A percentile compares a stretch with the other conserved stretches of the same genome.
Conservation (phyloP, 169 alveolate genomes). For the Eimeria necatrix region DNA sequence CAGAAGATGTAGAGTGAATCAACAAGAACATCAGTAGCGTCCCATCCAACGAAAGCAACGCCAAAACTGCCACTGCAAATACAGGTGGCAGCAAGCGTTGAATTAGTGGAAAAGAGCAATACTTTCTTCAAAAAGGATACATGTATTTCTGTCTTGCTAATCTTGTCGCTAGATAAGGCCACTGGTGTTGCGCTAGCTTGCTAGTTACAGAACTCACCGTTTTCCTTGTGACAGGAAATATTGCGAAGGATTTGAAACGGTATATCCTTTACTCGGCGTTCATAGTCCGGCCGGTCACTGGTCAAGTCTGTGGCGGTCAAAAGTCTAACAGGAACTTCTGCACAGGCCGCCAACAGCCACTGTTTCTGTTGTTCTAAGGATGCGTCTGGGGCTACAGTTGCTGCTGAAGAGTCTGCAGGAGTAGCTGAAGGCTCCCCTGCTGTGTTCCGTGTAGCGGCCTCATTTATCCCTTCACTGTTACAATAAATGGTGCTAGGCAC, state of each 20-base stretch:
- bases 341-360: conserved; percentile 24
- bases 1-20: no score
- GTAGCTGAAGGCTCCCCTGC: not conserved
- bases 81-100: no score
- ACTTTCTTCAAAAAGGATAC: no score
- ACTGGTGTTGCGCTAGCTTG: not conserved
- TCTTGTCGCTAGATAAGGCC: not conserved
- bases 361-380: not conserved
- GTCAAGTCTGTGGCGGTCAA: conserved; percentile 12
- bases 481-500: not conserved
- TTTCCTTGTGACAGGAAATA: conserved; percentile 30
- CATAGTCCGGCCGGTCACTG: not conserved
- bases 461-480: not conserved
- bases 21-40: no score
- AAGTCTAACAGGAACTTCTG: conserved; percentile 3
- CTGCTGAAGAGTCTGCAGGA: not conserved
- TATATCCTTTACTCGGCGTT: not conserved
- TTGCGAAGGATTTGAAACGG: conserved; percentile 15
- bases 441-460: not conserved
- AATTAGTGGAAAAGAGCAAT: no score
- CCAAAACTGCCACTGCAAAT: no score
- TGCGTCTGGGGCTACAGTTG: not conserved
- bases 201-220: conserved; percentile 23
- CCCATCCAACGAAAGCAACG: no score
- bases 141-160: not conserved